These are phyloP conservation scores for Aspergillus nanangensis DNA, from an alignment of 495 filamentous ascomycete genomes.

Conservation along the genomic window DNA sequence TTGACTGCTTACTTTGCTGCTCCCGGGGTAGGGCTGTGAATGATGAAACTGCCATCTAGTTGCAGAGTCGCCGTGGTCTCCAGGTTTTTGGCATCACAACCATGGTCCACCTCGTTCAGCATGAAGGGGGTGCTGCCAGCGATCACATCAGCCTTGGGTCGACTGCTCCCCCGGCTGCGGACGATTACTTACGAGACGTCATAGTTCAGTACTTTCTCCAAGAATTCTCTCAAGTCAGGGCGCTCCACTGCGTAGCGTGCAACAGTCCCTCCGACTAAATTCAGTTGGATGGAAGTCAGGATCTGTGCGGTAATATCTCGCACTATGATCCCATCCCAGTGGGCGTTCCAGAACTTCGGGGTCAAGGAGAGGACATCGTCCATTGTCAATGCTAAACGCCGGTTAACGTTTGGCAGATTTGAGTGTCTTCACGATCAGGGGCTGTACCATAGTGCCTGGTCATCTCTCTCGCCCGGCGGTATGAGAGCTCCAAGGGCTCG, in stretches of 20 bases:
- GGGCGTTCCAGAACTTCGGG: slow-evolving; percentile 10
- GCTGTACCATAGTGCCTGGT: background rate
- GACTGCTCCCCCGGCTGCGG: too few species aligned
- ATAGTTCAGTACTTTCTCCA: slow-evolving; percentile 22
- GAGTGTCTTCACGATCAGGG: background rate
- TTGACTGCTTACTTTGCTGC: slow-evolving; percentile 21
- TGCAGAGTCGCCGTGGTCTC: slow-evolving; percentile 29
- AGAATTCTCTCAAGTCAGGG: slow-evolving; percentile 20
- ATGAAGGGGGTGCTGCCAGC: slow-evolving; percentile 20
- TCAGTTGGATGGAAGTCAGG: slow-evolving; percentile 25
- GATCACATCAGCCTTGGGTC: background rate
- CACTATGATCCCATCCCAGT: slow-evolving; percentile 4
- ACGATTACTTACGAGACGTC: slow-evolving; percentile 16
- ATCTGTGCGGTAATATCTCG: slow-evolving; percentile 3
- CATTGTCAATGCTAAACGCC: background rate
- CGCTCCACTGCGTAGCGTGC: slow-evolving; percentile 12
- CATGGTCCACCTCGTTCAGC: slow-evolving; percentile 29
- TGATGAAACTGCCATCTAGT: slow-evolving; percentile 24
- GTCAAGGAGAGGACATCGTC: slow-evolving; percentile 6
- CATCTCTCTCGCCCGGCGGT: background rate
- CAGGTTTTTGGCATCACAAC: slow-evolving; percentile 27
- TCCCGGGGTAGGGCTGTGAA: slow-evolving; percentile 21
- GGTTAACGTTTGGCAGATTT: background rate
- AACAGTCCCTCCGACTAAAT: slow-evolving; percentile 30
- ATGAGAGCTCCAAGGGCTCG: background rate